phyloP scores from a whole-genome alignment of 305 asterid species.

The Rubia peregrina region DNA sequence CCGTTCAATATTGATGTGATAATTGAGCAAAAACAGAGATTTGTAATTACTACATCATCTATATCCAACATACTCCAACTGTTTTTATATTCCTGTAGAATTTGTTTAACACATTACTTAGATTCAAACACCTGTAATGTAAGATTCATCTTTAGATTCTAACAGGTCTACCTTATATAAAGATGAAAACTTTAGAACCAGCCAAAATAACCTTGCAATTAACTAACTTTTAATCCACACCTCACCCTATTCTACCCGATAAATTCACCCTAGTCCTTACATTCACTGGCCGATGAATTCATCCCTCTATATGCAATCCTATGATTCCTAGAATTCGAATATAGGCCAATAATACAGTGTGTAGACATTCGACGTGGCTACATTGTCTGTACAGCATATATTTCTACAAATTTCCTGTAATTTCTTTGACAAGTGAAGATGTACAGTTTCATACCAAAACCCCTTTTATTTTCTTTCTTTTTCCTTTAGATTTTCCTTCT shows the following conservation, averaged over 20 bases:
- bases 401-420: background rate
- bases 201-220: background rate
- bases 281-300: background rate
- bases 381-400: background rate
- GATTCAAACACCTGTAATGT: background rate
- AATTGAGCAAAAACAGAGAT: background rate
- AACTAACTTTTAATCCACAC: background rate
- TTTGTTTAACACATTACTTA: background rate
- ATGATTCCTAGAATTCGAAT: background rate
- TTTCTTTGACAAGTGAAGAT: background rate
- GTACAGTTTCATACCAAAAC: background rate
- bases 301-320: background rate
- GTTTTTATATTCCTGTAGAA: background rate
- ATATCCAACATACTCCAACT: background rate
- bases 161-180: background rate
- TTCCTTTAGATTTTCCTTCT: background rate
- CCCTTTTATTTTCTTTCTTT: too few relatives aligned
- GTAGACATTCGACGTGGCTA: background rate
- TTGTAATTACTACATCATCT: background rate
- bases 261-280: too few relatives aligned
- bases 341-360: background rate
- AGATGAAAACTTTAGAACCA: constrained; percentile 1
- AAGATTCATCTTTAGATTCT: background rate
- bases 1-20: background rate
- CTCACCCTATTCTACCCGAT: background rate